These are phyloP conservation scores for Capsicum rhomboideum DNA, from an alignment of 257 asterid genomes.

Conservation along the genomic window DNA sequence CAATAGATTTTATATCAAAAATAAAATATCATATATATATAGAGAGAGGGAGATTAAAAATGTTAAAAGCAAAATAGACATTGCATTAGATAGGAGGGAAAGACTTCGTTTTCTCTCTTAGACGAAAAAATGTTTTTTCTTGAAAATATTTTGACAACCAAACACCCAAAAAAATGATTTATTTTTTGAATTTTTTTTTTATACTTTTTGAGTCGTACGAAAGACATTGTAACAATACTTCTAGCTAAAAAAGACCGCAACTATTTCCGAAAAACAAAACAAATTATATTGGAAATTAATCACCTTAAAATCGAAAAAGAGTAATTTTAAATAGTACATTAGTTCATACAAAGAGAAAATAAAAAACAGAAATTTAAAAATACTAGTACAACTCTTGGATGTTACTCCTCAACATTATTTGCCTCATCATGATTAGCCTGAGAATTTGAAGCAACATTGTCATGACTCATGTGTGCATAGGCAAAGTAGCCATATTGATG, in stretches of 20 bases:
- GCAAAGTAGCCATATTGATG: conserved; percentile 39
- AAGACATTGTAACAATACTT: no score
- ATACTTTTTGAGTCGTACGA: background rate
- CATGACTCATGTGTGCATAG: conserved; percentile 28
- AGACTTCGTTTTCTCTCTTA: background rate
- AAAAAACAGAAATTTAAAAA: background rate
- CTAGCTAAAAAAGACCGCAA: no score
- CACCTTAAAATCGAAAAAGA: background rate
- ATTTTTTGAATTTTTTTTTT: background rate
- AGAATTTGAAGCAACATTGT: conserved; percentile 31
- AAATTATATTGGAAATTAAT: background rate
- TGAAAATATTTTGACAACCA: background rate
- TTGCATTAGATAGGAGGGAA: background rate
- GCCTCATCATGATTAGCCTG: conserved; percentile 17
- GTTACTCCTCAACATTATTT: conserved; percentile 34
- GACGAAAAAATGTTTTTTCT: background rate
- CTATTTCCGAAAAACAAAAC: background rate
- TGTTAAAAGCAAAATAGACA: background rate
- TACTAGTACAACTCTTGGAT: conserved; percentile 1
- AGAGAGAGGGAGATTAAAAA: background rate
- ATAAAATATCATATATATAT: background rate
- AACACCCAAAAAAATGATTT: background rate
- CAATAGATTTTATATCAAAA: background rate
- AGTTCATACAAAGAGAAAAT: background rate
- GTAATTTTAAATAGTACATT: background rate